These are phyloP conservation scores for Astraeus odoratus DNA, from an alignment of 768 basidiomycete species.

Conservation along the genomic window DNA sequence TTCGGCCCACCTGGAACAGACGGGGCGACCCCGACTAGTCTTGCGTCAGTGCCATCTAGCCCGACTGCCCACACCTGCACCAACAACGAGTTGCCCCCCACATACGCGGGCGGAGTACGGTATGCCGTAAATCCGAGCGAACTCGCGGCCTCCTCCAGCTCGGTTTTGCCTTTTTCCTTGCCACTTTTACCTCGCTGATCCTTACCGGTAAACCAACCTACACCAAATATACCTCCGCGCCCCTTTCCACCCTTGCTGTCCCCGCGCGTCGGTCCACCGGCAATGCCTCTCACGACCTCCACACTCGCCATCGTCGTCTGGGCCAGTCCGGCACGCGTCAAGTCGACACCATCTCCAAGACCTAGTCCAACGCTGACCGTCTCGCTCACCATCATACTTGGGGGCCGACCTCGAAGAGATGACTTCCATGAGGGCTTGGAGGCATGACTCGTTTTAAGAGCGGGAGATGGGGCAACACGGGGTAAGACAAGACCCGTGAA, in stretches of 20 bases:
- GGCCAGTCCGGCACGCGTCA: slow-evolving; percentile 70
- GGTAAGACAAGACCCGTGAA: slow-evolving; percentile 50
- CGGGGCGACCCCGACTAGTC: slow-evolving; percentile 47
- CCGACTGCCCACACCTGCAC: slow-evolving; percentile 91
- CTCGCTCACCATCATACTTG: slow-evolving; percentile 14
- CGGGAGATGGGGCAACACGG: slow-evolving; percentile 24
- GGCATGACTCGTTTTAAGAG: slow-evolving; percentile 8
- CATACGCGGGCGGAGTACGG: slow-evolving; percentile 64
- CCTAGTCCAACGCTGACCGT: slow-evolving; percentile 22
- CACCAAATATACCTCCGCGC: slow-evolving; percentile 19
- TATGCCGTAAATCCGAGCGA: slow-evolving; percentile 64
- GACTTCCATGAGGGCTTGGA: slow-evolving; percentile 21
- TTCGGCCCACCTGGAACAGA: slow-evolving; percentile 7
- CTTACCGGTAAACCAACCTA: slow-evolving; percentile 25
- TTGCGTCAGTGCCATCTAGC: slow-evolving; percentile 66
- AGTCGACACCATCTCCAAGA: slow-evolving; percentile 51
- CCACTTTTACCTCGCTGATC: slow-evolving; percentile 13
- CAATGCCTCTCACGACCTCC: slow-evolving; percentile 59
- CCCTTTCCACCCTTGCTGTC: slow-evolving; percentile 13
- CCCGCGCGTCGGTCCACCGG: slow-evolving; percentile 18
- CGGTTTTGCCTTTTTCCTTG: slow-evolving; percentile 8
- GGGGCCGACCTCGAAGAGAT: slow-evolving; percentile 8
- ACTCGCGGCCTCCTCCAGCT: slow-evolving; percentile 14
- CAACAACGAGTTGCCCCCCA: slow-evolving; percentile 62
- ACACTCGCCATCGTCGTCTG: slow-evolving; percentile 88